Conservation (phyloP, 305 asterid genomes). For the Rubia balearica region DNA sequence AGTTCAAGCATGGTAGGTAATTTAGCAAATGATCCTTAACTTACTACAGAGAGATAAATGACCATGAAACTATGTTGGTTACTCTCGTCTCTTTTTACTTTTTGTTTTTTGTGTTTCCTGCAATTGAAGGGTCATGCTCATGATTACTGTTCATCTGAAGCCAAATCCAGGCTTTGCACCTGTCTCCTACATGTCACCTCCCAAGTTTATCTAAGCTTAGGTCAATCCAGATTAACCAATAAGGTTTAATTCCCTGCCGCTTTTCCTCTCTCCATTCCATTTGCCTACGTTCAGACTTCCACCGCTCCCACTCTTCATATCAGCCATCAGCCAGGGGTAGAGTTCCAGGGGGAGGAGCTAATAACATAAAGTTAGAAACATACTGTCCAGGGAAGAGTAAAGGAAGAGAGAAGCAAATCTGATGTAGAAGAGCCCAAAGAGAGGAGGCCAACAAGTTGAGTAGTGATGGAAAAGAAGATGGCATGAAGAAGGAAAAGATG, state of each 20-base stretch:
- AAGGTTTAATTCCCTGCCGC: not conserved
- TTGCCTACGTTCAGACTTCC: not conserved
- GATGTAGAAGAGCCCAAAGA: not conserved
- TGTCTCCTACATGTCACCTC: not conserved
- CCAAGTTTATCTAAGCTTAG: not conserved
- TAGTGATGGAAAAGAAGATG: not conserved
- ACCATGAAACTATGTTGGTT: not conserved
- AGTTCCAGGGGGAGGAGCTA: not conserved
- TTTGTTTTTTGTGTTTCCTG: not conserved
- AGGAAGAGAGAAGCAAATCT: not conserved
- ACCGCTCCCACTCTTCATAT: not conserved
- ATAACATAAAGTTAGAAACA: not conserved
- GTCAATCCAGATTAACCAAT: not conserved
- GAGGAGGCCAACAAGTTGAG: conserved; percentile 1
- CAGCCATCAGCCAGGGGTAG: not conserved
- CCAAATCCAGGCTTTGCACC: not conserved
- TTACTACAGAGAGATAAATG: not conserved
- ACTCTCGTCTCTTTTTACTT: not conserved
- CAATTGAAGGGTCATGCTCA: not conserved
- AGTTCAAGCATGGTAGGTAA: not conserved
- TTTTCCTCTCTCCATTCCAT: not conserved
- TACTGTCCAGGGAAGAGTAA: not conserved
- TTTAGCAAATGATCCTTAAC: not conserved
- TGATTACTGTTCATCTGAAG: not conserved
- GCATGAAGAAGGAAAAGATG: not conserved